Evolutionary conservation across 164 flowering plant species (phyloP).

Genomic region (Magnolia sinica): DNA sequence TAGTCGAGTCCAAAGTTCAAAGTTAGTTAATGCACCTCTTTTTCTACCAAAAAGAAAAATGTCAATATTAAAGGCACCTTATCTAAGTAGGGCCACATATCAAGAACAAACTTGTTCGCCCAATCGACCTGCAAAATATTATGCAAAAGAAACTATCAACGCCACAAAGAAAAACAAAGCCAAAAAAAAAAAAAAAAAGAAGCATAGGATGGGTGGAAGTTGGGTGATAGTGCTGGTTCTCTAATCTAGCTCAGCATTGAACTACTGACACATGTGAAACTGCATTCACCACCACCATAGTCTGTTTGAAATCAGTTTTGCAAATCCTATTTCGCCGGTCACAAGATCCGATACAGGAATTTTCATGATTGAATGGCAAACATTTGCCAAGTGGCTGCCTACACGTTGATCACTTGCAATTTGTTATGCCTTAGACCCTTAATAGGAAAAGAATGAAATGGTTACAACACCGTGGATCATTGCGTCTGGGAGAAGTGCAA

Average conservation of each 20-base stretch:
- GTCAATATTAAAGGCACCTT: slow-evolving; percentile 37
- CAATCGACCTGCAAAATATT: slow-evolving; percentile 68
- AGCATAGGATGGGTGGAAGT: not conserved
- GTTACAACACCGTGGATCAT: too few relatives aligned
- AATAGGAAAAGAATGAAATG: too few relatives aligned
- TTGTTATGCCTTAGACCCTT: too few relatives aligned
- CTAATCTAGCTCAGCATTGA: not conserved
- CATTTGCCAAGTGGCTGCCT: too few relatives aligned
- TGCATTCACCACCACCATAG: not conserved
- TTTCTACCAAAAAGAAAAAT: not conserved
- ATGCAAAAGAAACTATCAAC: not conserved
- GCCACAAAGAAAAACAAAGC: not conserved
- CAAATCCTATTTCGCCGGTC: too few relatives aligned
- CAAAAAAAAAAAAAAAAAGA: not conserved
- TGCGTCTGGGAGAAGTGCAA: too few relatives aligned
- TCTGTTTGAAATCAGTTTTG: not conserved
- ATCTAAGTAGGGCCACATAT: slow-evolving; percentile 82
- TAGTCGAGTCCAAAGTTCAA: not conserved
- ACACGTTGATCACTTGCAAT: too few relatives aligned
- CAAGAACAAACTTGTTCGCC: slow-evolving; percentile 61
- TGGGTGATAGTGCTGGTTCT: too few relatives aligned
- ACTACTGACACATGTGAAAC: not conserved
- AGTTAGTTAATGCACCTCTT: not conserved
- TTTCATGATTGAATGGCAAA: not conserved
- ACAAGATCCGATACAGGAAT: not conserved